phyloP scores from a whole-genome alignment of 345 rosid genomes.

The Aquilaria malaccensis region DNA sequence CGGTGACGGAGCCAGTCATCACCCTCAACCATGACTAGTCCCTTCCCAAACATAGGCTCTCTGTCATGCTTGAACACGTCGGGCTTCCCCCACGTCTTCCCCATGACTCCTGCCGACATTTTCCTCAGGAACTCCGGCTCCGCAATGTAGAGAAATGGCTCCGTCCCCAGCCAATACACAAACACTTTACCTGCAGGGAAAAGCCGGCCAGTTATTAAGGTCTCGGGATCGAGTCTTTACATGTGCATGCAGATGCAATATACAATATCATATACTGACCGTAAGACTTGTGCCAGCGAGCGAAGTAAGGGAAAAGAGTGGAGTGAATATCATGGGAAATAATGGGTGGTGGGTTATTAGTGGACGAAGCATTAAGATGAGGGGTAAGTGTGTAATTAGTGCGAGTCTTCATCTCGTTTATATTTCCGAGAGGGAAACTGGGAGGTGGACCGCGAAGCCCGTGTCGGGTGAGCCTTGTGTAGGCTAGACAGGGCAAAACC shows the following conservation, averaged over 20 bases:
- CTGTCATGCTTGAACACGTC: slow-evolving; percentile 72
- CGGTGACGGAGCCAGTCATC: slow-evolving; percentile 92
- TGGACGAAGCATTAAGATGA: no score
- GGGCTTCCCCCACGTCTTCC: slow-evolving; percentile 97
- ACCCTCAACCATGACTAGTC: slow-evolving; percentile 83
- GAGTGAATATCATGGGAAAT: slow-evolving; percentile 81
- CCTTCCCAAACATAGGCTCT: slow-evolving; percentile 88
- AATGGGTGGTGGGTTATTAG: no score
- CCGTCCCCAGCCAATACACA: slow-evolving; percentile 88
- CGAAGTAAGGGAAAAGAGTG: slow-evolving; percentile 65
- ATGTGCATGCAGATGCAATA: neutral
- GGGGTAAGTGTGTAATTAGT: no score
- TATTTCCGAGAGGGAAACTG: no score
- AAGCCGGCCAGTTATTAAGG: no score
- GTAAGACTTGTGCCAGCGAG: slow-evolving; percentile 73
- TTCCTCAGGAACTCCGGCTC: slow-evolving; percentile 78
- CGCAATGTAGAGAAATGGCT: slow-evolving; percentile 86
- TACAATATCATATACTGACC: slow-evolving; percentile 28
- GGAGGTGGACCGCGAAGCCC: no score
- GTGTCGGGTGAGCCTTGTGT: no score
- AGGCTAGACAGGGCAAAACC: no score
- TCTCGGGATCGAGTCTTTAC: neutral
- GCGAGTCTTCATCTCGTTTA: no score
- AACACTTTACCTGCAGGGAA: slow-evolving; percentile 68
- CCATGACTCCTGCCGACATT: slow-evolving; percentile 73